Evolutionary conservation across 83 land plant genomes (phyloP), one percentile per base, ranked within the genome.

Genomic region (Isoetes engelmannii): DNA sequence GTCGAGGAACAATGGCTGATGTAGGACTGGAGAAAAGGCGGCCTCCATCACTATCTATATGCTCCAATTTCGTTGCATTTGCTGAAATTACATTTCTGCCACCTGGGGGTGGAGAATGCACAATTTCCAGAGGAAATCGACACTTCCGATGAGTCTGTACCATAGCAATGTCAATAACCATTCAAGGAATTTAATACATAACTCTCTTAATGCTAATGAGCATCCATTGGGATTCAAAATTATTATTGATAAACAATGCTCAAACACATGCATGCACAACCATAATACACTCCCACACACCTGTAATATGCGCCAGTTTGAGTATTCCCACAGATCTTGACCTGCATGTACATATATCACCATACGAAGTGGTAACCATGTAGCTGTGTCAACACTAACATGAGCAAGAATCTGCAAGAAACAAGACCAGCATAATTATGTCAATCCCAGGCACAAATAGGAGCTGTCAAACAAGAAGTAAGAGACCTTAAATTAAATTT

Each of bases 311-410:
- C 60, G 66, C 81, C 81, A 78, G 42, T 78, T 67, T n/a, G 67
- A 19, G 28, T 68, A 78, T 51, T 78, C 77, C 81, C 81, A 78
- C 21, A 48, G 68, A 71, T 59, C 77, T 42, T 68, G 49, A 17
- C 81, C 77, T 47, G 77, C 81, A 63, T 68, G 69, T 48, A 74
- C 81, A 45, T 63, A 61, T 41, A 68, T 73, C 51, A 55, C 54
- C 63, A 69, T 44, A 10, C 75, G 67, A 48, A 67, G 15, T 20
- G 77, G 77, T 20, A 73, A 47, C 81, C 77, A 73, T 2, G 72
- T 55, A 17, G 37, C 57, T 63, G 17, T 57, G 50, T 78, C 81
- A 46, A 78, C 62, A 37, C 58, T 21, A 41, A 78, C 77, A 69
- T 72, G 68, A 13, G 72, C 77, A 48, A 73, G 55, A 48, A 78